Base-by-base conservation (phyloP, 2,329 filamentous ascomycete genomes). In the Aspergillus caelatus region DNA sequence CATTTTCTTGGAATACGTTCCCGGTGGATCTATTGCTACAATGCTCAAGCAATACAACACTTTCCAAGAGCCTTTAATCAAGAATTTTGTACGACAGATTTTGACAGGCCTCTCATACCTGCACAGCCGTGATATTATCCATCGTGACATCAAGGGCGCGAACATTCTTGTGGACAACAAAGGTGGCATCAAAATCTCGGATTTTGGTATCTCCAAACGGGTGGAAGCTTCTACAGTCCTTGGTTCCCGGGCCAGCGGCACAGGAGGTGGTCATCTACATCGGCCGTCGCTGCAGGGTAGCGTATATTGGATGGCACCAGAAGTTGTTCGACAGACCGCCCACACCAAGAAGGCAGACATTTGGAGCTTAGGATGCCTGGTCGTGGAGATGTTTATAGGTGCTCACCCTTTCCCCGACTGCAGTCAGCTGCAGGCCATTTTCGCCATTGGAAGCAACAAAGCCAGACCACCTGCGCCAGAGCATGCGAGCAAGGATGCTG, bases 111-210 rank as follows among this genome's bases (percentile, higher is more conserved):
- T 99, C 34, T 94, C 92, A 4, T 99, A 98, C 77, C 87, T 99
- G 19, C 95, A 99, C 81, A 91, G 90, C 75, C 89, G 90, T 68
- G 95, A 97, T 75, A 99, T 99, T 74, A 98, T 99, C 71, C 95
- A 99, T 78, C 91, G 95, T 65, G 95, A 99, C 75, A 98, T 99
- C 86, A 99, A 99, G 83, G 95, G 95, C 55, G 95, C 95, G 77
- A 99, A 99, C 76, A 96, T 99, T 70, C 88, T 99, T 6, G 95
- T 99, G 62, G 95, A 99, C 82, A 98, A 98, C 84, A 97, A 98
- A 80, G 95, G 95, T 63, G 94, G 92, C 9, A 96, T 99, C 81
- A 99, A 99, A 82, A 99, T 99, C 69, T 98, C 94, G 10, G 95
- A 99, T 83, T 99, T 99, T 72, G 95, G 95, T 75, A 98, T 99